Evolutionary conservation across 352 stramenopile genomes (phyloP).

Genomic region (Thraustotheca clavata): DNA sequence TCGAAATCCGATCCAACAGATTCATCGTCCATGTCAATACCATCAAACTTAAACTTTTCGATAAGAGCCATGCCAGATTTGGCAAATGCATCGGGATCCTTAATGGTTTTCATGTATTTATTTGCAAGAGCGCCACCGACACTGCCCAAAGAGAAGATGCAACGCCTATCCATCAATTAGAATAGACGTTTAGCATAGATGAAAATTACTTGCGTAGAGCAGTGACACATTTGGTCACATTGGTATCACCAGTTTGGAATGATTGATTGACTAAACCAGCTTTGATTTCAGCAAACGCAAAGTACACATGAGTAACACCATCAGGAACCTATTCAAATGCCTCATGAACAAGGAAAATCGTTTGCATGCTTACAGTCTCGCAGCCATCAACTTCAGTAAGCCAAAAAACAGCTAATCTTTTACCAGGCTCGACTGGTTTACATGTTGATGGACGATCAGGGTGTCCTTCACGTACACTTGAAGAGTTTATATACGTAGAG

Average conservation of each 20-base stretch:
- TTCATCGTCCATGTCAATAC: constrained; percentile 70
- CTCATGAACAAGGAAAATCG: neutral
- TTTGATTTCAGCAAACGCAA: constrained; percentile 60
- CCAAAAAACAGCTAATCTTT: constrained; percentile 69
- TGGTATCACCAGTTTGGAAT: constrained; percentile 50
- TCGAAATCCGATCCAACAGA: constrained; percentile 51
- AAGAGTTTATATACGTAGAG: neutral
- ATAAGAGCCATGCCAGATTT: constrained; percentile 39
- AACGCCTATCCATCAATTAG: constrained; percentile 29
- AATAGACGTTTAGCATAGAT: neutral
- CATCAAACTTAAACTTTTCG: constrained; percentile 56
- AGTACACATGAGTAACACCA: constrained; percentile 66
- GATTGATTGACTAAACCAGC: constrained; percentile 38
- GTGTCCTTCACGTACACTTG: neutral
- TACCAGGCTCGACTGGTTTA: constrained; percentile 26
- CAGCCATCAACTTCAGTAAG: constrained; percentile 62
- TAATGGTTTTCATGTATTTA: constrained; percentile 38
- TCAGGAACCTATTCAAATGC: constrained; percentile 24
- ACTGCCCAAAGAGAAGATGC: constrained; percentile 47
- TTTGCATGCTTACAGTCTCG: constrained; percentile 34
- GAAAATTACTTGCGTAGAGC: constrained; percentile 31
- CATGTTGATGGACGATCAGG: neutral
- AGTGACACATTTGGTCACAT: constrained; percentile 47
- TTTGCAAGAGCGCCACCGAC: constrained; percentile 72
- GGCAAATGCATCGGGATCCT: constrained; percentile 39